Evolutionary conservation across 2,329 filamentous ascomycete species (phyloP), one percentile per base, ranked within the genome.

Genomic region (Fusarium sp.): DNA sequence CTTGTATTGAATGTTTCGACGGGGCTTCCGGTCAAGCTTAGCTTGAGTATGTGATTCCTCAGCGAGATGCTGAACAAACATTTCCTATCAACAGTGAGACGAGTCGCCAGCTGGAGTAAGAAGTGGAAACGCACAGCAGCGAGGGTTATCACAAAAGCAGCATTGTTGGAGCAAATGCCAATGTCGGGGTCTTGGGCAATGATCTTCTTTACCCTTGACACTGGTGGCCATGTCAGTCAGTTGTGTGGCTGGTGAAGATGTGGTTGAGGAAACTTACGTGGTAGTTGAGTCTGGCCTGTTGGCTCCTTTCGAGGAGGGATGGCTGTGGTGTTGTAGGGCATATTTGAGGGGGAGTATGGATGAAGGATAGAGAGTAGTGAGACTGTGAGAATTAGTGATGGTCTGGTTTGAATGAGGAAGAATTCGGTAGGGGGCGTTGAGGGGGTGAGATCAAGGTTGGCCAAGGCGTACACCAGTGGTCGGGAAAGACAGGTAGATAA

Each of bases 151-250:
- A 96, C 92, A 81, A 98, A 98, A 22, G 95, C 93, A 62, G 96
- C 96, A 79, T 97, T 97, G 82, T 95, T 97, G 55, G 95, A 97
- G 82, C 94, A 97, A 80, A 93, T 90, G 71, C 87, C 87, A 71
- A 98, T 93, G 71, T 98, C 96, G 49, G 94, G 91, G 82, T 99
- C 96, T 66, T 94, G 89, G 57, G 91, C 89, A 69, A 99, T 94
- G 80, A 99, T 98, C 85, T 97, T 98, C 85, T 98, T 98, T 67
- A 99, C 94, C 78, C 96, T 91, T 20, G 96, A 94, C 64, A 98
- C 96, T 98, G 72, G 72, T 22, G 36, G 31, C 17, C 14, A 42
- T 59, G 58, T 68, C 35, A 68, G 68, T 14, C n/a, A n/a, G n/a
- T n/a, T n/a, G n/a, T 38, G 51, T 36, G 31, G n/a, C 3, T 33